Evolutionary conservation across 2,329 filamentous ascomycete genomes (phyloP).

Genomic region (Amesomyces nigricolor): DNA sequence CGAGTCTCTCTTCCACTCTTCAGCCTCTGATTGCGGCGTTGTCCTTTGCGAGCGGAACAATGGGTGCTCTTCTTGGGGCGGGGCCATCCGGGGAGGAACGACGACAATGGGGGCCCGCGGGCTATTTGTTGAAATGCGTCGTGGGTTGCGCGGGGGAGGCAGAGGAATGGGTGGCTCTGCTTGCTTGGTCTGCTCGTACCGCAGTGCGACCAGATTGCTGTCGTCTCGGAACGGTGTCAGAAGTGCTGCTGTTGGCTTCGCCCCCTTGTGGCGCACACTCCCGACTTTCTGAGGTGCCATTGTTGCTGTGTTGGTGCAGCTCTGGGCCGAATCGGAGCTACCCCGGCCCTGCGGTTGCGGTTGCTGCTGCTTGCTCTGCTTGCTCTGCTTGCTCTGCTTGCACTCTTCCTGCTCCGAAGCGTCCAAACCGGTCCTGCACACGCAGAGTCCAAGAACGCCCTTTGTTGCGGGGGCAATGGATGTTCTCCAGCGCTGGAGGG

Average conservation of each 20-base stretch:
- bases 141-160: constrained; percentile 39
- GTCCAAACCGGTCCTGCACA: constrained; percentile 2
- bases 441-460: no score
- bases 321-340: constrained; percentile 12
- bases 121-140: constrained; percentile 28
- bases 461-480: no score
- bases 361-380: background rate
- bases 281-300: constrained; percentile 39
- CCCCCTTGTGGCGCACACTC: constrained; percentile 40
- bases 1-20: constrained; percentile 51
- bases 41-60: constrained; percentile 40
- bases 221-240: constrained; percentile 43
- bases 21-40: constrained; percentile 25
- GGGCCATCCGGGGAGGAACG: constrained; percentile 32
- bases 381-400: background rate
- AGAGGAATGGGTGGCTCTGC: constrained; percentile 53
- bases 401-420: background rate
- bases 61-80: constrained; percentile 49
- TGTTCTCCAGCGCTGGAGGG: no score
- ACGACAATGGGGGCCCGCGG: constrained; percentile 28
- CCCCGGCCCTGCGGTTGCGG: constrained; percentile 7
- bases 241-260: constrained; percentile 33
- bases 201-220: constrained; percentile 46
- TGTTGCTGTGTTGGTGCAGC: constrained; percentile 27
- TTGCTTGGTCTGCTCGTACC: constrained; percentile 56